A percentile compares a stretch with the other conserved stretches of the same genome.
These are phyloP conservation scores for Malus fusca DNA, from an alignment of 306 rosid genomes.

Conservation along the genomic window DNA sequence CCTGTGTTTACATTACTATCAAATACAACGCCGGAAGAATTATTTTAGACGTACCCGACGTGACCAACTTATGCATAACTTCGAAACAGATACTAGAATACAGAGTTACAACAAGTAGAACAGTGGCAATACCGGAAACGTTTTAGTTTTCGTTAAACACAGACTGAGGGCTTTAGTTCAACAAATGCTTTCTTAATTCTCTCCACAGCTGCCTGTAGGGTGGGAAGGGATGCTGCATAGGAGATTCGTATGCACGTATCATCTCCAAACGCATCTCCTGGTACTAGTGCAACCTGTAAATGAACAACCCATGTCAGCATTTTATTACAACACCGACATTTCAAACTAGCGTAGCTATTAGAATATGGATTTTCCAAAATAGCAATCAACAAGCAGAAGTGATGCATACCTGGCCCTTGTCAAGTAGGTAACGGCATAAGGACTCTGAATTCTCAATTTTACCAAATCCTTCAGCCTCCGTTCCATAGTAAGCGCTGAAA, in stretches of 20 bases:
- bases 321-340: not conserved
- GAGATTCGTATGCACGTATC: constrained; percentile 85
- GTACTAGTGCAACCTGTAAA: constrained; percentile 86
- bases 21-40: not conserved
- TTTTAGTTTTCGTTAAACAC: constrained; percentile 24
- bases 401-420: constrained; percentile 71
- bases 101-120: constrained; percentile 20
- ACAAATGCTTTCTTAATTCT: constrained; percentile 66
- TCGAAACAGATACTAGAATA: constrained; percentile 11
- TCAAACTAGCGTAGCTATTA: not conserved
- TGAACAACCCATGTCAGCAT: constrained; percentile 3
- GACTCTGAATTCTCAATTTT: constrained; percentile 71
- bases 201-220: constrained; percentile 74
- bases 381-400: not conserved
- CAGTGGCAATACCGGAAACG: not conserved
- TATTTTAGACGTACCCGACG: not conserved
- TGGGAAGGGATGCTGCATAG: constrained; percentile 73
- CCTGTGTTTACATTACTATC: not conserved
- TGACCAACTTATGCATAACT: constrained; percentile 1
- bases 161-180: constrained; percentile 37
- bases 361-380: not conserved
- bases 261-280: constrained; percentile 89
- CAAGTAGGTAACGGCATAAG: constrained; percentile 72
- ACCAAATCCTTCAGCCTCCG: constrained; percentile 80
- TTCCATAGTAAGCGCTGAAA: constrained; percentile 76